A percentile compares a stretch with the other conserved stretches of the same genome.
Evolutionary conservation across 2,329 filamentous ascomycete genomes (phyloP).

Genomic region (Orbilia brochopaga): DNA sequence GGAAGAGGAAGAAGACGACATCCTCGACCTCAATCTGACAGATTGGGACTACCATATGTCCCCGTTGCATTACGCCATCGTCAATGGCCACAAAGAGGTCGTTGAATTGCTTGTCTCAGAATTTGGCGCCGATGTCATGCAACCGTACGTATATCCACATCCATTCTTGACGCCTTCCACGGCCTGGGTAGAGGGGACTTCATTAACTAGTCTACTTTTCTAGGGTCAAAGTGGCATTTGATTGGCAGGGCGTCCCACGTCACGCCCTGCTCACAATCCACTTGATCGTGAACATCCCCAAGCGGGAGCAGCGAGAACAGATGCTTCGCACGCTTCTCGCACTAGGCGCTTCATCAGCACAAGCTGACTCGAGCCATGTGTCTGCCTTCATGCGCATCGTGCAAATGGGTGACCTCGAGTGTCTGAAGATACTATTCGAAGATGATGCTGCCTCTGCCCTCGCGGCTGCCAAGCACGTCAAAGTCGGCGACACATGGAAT

Average conservation of each 20-base stretch:
- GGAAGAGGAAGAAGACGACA: slow-evolving; percentile 72
- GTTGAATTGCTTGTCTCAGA: slow-evolving; percentile 70
- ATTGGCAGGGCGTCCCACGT: slow-evolving; percentile 61
- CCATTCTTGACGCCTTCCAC: too few relatives aligned
- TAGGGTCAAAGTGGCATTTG: slow-evolving; percentile 48
- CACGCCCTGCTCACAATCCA: slow-evolving; percentile 72
- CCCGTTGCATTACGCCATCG: slow-evolving; percentile 78
- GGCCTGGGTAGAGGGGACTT: too few relatives aligned
- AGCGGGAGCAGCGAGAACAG: slow-evolving; percentile 60
- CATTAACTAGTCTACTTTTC: slow-evolving; percentile 58
- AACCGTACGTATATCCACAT: slow-evolving; percentile 68
- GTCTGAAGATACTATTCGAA: slow-evolving; percentile 61
- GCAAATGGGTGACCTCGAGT: slow-evolving; percentile 59
- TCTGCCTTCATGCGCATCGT: slow-evolving; percentile 73
- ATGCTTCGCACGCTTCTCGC: slow-evolving; percentile 71
- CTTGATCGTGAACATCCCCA: slow-evolving; percentile 70
- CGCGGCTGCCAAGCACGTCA: slow-evolving; percentile 26
- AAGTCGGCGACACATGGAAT: slow-evolving; percentile 12
- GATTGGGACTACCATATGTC: slow-evolving; percentile 70
- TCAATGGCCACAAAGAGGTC: slow-evolving; percentile 72
- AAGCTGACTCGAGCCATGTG: slow-evolving; percentile 69
- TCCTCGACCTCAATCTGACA: slow-evolving; percentile 78
- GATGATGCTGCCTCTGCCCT: slow-evolving; percentile 42
- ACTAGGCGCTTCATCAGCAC: slow-evolving; percentile 74
- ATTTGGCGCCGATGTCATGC: slow-evolving; percentile 77